Conservation (phyloP, 1,284 basidiomycete genomes). For the Golubevia pallescens region DNA sequence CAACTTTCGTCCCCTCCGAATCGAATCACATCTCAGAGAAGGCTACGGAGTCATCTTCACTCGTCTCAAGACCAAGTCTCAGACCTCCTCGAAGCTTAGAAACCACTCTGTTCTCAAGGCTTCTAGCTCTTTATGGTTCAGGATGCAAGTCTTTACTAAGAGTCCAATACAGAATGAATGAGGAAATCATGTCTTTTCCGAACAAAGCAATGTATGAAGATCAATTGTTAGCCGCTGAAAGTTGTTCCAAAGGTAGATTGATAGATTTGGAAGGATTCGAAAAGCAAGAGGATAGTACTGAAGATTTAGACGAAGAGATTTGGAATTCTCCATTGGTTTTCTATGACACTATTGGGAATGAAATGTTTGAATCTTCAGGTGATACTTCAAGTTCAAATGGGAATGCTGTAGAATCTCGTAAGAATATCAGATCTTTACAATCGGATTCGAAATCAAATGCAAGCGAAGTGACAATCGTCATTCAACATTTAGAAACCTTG, state of each 20-base stretch:
- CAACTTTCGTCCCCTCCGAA: constrained; percentile 2
- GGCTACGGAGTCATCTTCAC: constrained; percentile 4
- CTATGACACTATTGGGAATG: constrained; percentile 50
- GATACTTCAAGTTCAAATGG: background rate
- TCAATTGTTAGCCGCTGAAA: constrained; percentile 32
- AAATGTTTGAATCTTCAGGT: constrained; percentile 30
- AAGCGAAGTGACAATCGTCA: constrained; percentile 40
- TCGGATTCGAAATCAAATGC: constrained; percentile 26
- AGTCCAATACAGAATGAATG: constrained; percentile 58
- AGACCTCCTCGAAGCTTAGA: constrained; percentile 40
- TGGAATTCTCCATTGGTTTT: constrained; percentile 37
- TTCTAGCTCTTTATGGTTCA: constrained; percentile 45
- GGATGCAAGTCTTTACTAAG: constrained; percentile 46
- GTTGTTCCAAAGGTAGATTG: constrained; percentile 30
- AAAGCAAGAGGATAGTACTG: background rate
- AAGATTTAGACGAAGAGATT: constrained; percentile 20
- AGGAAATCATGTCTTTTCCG: constrained; percentile 49
- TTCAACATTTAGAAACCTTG: constrained; percentile 33
- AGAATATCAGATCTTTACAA: background rate
- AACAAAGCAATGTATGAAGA: constrained; percentile 46
- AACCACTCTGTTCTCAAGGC: constrained; percentile 52
- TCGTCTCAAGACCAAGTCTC: constrained; percentile 9
- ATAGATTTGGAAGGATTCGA: constrained; percentile 23
- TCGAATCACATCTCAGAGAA: background rate
- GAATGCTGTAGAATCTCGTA: background rate